Base-by-base conservation (phyloP, 1,284 basidiomycete species). In the Vanrija sp. region DNA sequence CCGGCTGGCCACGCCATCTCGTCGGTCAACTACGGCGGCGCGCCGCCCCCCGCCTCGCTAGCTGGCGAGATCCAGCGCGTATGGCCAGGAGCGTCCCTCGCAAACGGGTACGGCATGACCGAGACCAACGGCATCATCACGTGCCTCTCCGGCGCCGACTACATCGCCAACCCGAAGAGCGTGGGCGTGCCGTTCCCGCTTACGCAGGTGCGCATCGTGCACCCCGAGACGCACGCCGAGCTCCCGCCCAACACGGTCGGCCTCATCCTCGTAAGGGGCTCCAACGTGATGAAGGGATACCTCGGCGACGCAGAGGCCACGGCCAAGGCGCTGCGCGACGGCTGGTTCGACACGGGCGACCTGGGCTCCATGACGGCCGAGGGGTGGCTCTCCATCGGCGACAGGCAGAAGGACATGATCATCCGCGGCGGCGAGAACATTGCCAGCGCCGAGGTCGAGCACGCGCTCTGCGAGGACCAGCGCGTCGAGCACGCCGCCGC, bases 401-500 rank as follows among this genome's bases (percentile, higher is more conserved):
- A 73, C 54, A 53, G 71, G 2, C 37, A 65, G 12, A 74, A 74
- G 59, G 72, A 74, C 56, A 60, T 74, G 23, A 71, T 74, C 39
- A 71, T 74, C 27, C 66, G 72, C 1, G 71, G 71, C 20, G 72
- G 72, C 2, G 72, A 74, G 56, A 74, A 50, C 68, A 69, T 72
- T 54, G 53, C 66, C 0, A 69, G 67, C 3, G 49, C 58, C 1
- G 67, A 69, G 35, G 63, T 72, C 16, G 71, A 72, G 54, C 68
- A 69, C 49, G 71, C 67, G 12, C 41, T 72, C 6, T 67, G 62
- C 37, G 53, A 62, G 14, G 60, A 68, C 41, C 46, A 55, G 15
- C 47, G 60, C 14, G 61, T 72, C 2, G 50, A 53, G 2, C 65
- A 72, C 54, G 69, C 63, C 10, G 64, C 60, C 12, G 70, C 67